Percentiles rank a stretch among this genome's conserved stretches.
Evolutionary conservation across 345 rosid species (phyloP).

Genomic region (Trapa bicornis): DNA sequence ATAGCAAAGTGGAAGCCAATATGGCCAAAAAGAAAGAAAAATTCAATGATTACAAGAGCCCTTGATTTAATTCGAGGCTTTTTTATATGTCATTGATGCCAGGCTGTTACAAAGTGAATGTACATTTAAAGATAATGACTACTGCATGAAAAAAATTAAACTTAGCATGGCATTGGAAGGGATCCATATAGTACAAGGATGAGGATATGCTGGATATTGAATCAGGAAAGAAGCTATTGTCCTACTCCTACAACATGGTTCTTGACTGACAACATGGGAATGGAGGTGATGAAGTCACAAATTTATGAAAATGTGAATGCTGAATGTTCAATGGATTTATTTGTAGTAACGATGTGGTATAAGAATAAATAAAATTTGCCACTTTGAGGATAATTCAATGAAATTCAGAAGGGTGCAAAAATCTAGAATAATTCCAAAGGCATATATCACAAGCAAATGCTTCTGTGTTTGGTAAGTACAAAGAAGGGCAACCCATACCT

Average conservation of each 20-base stretch:
- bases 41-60: background rate
- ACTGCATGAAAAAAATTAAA: too few species aligned
- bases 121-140: background rate
- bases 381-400: background rate
- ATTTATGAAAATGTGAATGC: background rate
- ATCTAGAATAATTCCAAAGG: background rate
- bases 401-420: background rate
- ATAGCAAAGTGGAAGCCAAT: background rate
- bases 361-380: background rate
- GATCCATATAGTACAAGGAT: background rate
- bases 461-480: background rate
- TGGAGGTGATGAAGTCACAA: background rate
- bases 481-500: slow-evolving; percentile 30
- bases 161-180: background rate
- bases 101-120: background rate
- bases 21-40: background rate
- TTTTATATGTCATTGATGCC: background rate
- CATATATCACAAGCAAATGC: too few species aligned
- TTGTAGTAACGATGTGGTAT: background rate
- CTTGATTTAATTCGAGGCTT: background rate
- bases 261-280: background rate
- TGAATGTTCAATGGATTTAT: background rate
- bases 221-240: background rate
- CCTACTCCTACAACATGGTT: background rate
- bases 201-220: background rate